Conservation (phyloP, 768 basidiomycete species). For the Tremella yokohamensis region DNA sequence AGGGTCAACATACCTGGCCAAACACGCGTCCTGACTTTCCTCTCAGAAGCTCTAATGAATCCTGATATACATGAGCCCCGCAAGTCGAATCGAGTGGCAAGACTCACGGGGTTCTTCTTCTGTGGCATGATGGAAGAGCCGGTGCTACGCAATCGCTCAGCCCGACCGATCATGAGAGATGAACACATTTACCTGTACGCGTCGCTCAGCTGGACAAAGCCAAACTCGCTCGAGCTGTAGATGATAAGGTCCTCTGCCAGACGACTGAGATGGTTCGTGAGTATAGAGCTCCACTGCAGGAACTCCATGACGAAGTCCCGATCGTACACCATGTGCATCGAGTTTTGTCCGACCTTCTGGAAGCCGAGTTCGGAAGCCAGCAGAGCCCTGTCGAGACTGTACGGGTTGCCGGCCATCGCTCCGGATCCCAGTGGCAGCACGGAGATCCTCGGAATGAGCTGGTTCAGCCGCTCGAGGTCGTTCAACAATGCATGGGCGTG, state of each 20-base stretch:
- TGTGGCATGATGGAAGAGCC: conserved; percentile 99
- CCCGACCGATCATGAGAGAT: background rate
- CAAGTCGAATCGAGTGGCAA: no score
- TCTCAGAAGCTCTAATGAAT: conserved; percentile 71
- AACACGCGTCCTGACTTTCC: conserved; percentile 91
- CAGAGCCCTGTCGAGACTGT: conserved; percentile 84
- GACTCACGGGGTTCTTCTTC: conserved; percentile 92
- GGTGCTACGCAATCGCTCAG: no score
- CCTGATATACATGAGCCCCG: no score
- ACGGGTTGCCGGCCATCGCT: conserved; percentile 91
- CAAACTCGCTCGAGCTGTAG: conserved; percentile 93
- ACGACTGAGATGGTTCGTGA: conserved; percentile 86
- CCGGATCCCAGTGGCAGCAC: conserved; percentile 88
- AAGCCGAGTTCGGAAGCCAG: conserved; percentile 86
- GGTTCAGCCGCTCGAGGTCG: conserved; percentile 78
- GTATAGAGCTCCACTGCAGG: conserved; percentile 86
- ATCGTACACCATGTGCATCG: conserved; percentile 90
- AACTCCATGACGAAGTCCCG: conserved; percentile 95
- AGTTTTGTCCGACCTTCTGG: conserved; percentile 80
- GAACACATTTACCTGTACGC: conserved; percentile 71
- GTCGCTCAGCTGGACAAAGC: conserved; percentile 86
- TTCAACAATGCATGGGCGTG: conserved; percentile 84
- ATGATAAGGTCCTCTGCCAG: conserved; percentile 92
- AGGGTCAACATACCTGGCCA: no score
- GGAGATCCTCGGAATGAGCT: conserved; percentile 81